Conservation (phyloP, 305 asterid species). For the Rubia occidens region DNA sequence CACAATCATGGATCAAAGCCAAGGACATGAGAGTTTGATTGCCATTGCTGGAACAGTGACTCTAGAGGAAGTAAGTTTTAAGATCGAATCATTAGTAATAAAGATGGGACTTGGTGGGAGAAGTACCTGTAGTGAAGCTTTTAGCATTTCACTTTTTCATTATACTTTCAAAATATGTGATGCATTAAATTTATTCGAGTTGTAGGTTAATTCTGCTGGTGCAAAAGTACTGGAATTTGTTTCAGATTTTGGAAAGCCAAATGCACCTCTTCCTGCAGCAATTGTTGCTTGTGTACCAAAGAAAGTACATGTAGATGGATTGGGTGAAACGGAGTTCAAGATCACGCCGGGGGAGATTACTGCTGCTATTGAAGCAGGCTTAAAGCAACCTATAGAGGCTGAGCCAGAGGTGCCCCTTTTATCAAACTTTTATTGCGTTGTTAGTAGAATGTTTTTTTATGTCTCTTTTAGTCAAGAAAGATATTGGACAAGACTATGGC, state of each 20-base stretch:
- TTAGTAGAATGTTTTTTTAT: not conserved
- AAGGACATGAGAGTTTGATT: conserved; percentile 93
- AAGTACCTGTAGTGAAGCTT: not conserved
- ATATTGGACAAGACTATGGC: not conserved
- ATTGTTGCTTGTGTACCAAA: conserved; percentile 94
- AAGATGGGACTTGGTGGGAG: not conserved
- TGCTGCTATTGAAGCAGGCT: conserved; percentile 77
- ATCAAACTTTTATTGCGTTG: conserved; percentile 12
- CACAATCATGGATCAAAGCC: conserved; percentile 94
- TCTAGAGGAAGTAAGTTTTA: conserved; percentile 71
- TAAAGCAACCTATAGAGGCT: conserved; percentile 82
- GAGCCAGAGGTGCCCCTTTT: conserved; percentile 76
- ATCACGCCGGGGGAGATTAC: conserved; percentile 71
- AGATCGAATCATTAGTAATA: not conserved
- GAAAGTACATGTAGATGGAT: conserved; percentile 69
- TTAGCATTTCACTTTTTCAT: not conserved
- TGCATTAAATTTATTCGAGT: conserved; percentile 20
- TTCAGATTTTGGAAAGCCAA: conserved; percentile 85
- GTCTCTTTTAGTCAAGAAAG: not conserved
- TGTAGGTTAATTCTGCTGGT: conserved; percentile 85
- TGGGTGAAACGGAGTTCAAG: conserved; percentile 82
- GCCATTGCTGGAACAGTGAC: conserved; percentile 84
- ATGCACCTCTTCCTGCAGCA: conserved; percentile 95
- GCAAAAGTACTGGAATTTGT: conserved; percentile 91
- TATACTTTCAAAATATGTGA: conserved; percentile 7